These are phyloP conservation scores for Alternaria hordeiaustralica DNA, from an alignment of 2,329 filamentous ascomycete species.

Conservation along the genomic window DNA sequence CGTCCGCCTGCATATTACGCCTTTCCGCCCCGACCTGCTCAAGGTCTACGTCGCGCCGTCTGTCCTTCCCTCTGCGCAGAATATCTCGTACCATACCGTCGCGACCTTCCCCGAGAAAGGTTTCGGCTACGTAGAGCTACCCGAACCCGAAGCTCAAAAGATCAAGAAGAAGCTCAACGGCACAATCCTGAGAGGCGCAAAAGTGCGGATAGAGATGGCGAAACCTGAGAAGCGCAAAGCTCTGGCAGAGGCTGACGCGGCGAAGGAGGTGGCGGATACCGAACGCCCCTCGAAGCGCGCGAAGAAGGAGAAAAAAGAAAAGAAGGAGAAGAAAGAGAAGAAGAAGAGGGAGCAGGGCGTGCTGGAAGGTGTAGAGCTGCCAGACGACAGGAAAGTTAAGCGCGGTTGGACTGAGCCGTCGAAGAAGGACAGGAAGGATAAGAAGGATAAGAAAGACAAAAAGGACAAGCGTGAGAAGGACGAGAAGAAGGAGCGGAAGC, in stretches of 20 bases:
- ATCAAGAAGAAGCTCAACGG: constrained; percentile 91
- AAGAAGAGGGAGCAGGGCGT: constrained; percentile 59
- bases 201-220: constrained; percentile 84
- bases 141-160: constrained; percentile 82
- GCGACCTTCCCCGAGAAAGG: constrained; percentile 88
- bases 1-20: constrained; percentile 82
- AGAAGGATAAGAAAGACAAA: constrained; percentile 55
- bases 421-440: constrained; percentile 53
- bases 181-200: constrained; percentile 80
- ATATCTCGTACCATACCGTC: constrained; percentile 86
- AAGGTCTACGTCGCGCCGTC: constrained; percentile 73
- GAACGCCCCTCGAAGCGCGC: constrained; percentile 58
- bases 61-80: constrained; percentile 69
- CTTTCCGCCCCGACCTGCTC: constrained; percentile 78
- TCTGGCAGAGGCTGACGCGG: constrained; percentile 46
- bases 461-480: constrained; percentile 59
- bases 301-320: constrained; percentile 55
- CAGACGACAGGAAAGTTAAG: constrained; percentile 79
- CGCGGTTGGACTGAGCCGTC: constrained; percentile 83
- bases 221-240: constrained; percentile 65
- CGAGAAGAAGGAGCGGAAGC: constrained; percentile 63
- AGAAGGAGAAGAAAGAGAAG: constrained; percentile 52
- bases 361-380: constrained; percentile 73
- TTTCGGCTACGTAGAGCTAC: constrained; percentile 90
- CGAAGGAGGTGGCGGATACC: constrained; percentile 48